Percentiles rank a stretch among this genome's conserved stretches.
phyloP scores from a whole-genome alignment of 345 rosid species.

The Erucastrum elatum region DNA sequence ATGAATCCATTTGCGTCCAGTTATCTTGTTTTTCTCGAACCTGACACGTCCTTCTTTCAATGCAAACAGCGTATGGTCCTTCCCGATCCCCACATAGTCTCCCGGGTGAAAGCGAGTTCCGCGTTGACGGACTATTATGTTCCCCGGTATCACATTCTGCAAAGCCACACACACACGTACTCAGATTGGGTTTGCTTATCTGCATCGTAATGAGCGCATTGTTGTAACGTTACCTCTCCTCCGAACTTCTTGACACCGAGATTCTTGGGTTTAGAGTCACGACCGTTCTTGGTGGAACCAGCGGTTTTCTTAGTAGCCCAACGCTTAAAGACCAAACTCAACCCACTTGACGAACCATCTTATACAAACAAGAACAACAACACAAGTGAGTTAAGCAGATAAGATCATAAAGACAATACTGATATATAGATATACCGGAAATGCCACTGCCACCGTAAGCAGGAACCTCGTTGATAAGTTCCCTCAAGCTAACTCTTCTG shows the following conservation, averaged over 20 bases:
- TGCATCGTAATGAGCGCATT: not conserved
- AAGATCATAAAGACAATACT: not conserved
- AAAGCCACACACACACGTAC: conserved; percentile 11
- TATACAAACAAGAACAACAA: not conserved
- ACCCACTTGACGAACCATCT: conserved; percentile 62
- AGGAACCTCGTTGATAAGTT: conserved; percentile 46
- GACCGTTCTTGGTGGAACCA: conserved; percentile 87
- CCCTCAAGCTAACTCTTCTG: conserved; percentile 52
- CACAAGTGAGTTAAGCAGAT: not conserved
- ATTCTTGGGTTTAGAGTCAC: conserved; percentile 81
- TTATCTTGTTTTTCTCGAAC: conserved; percentile 69
- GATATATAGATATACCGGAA: conserved; percentile 41
- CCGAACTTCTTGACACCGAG: conserved; percentile 94
- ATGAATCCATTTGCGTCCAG: conserved; percentile 75
- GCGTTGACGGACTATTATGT: conserved; percentile 74
- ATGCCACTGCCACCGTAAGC: conserved; percentile 44
- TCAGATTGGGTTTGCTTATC: not conserved
- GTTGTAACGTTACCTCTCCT: conserved; percentile 57
- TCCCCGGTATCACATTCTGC: conserved; percentile 86
- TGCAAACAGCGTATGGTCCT: conserved; percentile 73
- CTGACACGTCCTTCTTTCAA: conserved; percentile 70
- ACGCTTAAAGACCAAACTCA: conserved; percentile 66
- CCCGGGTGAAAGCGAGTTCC: conserved; percentile 90
- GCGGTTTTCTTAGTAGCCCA: conserved; percentile 89
- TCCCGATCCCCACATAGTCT: conserved; percentile 77